Base-by-base conservation (phyloP, 2,329 filamentous ascomycete species). In the Aspergillus sp. region DNA sequence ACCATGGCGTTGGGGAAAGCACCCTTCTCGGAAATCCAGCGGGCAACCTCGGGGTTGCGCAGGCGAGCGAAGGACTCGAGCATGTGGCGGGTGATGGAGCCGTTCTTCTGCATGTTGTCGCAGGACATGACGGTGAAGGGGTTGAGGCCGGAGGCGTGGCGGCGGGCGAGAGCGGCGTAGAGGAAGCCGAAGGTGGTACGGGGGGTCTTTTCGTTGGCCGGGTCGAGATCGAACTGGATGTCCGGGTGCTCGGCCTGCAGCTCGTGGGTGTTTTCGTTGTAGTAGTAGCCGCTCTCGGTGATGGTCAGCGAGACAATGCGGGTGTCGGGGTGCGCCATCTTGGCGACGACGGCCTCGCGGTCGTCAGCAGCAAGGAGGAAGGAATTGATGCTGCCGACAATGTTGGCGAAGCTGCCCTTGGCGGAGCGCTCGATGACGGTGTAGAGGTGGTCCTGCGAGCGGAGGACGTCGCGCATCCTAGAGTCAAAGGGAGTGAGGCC, bases 51-150 rank as follows among this genome's bases (percentile, higher is more conserved):
- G 2, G 80, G 76, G 72, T 81, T 73, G 58, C 74, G 75, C 46
- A 80, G 72, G 30, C 73, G 73, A 2, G 81, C 81, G 64, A 83
- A 83, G 2, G 80, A 77, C 61, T 73, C 66, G 37, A 83, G 78
- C 81, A 83, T 83, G 68, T 74, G 65, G 37, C 79, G 79, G 5
- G 79, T 80, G 70, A 83, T 83, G 67, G 77, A 72, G 54, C 81
- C 81, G 68, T 83, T 83, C 75, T 81, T 81, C 73, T 82, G 80
- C 80, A 83, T 83, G 72, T 83, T 83, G 68, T 83, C 81, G 67
- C 81, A 83, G 4, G 81, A 83, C 66, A 83, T 64, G 30, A 83
- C 80, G 61, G 81, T 83, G 69, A 83, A 83, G 45, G 81, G 81
- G 67, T 76, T 78, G 48, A 81, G 76, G 3, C 80, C 80, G 46